Evolutionary conservation across 1,284 basidiomycete genomes (phyloP).

Genomic region (Schizophyllum amplum): DNA sequence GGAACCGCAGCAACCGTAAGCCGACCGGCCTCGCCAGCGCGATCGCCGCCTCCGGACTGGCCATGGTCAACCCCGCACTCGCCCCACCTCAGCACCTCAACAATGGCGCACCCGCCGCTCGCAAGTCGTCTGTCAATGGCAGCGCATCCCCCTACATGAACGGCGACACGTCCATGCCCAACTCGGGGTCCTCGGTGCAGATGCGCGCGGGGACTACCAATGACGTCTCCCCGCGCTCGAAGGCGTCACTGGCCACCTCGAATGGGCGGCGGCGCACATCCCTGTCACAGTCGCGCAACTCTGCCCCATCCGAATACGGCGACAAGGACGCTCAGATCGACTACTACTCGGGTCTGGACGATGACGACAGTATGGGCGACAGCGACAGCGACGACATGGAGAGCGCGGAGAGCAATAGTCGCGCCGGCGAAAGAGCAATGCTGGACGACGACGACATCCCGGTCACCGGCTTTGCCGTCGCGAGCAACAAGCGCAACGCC

Average conservation of each 20-base stretch:
- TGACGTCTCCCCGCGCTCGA: constrained; percentile 1
- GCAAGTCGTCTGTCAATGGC: neutral
- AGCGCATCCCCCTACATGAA: neutral
- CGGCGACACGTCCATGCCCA: neutral
- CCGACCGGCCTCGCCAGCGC: constrained; percentile 55
- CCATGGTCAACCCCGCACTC: constrained; percentile 50
- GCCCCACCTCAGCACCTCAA: constrained; percentile 13
- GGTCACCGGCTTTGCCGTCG: constrained; percentile 92
- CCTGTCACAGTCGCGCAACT: constrained; percentile 25
- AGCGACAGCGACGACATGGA: constrained; percentile 12
- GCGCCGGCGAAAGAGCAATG: constrained; percentile 13
- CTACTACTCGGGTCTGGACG: constrained; percentile 36
- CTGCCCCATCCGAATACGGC: constrained; percentile 25
- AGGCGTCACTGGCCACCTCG: neutral
- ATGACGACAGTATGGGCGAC: constrained; percentile 12
- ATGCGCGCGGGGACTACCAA: neutral
- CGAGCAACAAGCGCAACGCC: constrained; percentile 88
- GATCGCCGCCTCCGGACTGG: constrained; percentile 55
- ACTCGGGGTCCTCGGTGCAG: neutral
- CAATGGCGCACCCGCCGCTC: neutral
- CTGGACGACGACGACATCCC: constrained; percentile 57
- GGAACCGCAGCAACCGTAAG: constrained; percentile 35
- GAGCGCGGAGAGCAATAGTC: constrained; percentile 13
- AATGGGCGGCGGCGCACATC: constrained; percentile 14
- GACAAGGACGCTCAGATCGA: constrained; percentile 19